Conservation (phyloP, 2,329 filamentous ascomycete species). For the Nemania bipapillata region DNA sequence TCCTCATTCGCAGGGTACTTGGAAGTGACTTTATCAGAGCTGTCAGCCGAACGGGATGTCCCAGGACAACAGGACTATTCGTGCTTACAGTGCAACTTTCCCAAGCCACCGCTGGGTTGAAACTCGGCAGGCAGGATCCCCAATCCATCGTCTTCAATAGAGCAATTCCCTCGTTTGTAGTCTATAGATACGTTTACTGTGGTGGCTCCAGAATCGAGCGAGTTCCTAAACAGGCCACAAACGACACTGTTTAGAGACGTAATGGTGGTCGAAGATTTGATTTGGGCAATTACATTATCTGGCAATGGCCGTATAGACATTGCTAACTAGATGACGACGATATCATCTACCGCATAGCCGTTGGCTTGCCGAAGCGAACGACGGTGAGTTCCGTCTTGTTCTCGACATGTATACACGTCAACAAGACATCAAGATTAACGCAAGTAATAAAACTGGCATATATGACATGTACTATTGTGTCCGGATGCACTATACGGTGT, state of each 20-base stretch:
- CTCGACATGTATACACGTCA: neutral
- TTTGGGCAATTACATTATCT: conserved; percentile 75
- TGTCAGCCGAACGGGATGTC: conserved; percentile 31
- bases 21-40: conserved; percentile 73
- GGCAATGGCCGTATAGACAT: conserved; percentile 78
- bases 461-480: neutral
- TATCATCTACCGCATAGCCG: conserved; percentile 12
- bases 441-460: neutral
- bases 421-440: neutral
- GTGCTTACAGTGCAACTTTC: conserved; percentile 74
- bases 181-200: conserved; percentile 78
- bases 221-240: conserved; percentile 80
- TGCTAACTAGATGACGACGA: conserved; percentile 27
- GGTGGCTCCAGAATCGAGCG: conserved; percentile 80
- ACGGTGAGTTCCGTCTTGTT: neutral
- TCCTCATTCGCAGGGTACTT: conserved; percentile 65
- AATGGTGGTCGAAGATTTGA: conserved; percentile 86
- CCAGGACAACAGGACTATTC: conserved; percentile 22
- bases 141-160: conserved; percentile 83
- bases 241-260: conserved; percentile 77
- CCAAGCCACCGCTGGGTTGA: conserved; percentile 73
- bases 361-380: neutral
- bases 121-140: conserved; percentile 84
- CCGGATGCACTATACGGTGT: neutral
- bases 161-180: conserved; percentile 78